These are phyloP conservation scores for Polymyxa betae DNA, from an alignment of 208 protist species.

Conservation along the genomic window DNA sequence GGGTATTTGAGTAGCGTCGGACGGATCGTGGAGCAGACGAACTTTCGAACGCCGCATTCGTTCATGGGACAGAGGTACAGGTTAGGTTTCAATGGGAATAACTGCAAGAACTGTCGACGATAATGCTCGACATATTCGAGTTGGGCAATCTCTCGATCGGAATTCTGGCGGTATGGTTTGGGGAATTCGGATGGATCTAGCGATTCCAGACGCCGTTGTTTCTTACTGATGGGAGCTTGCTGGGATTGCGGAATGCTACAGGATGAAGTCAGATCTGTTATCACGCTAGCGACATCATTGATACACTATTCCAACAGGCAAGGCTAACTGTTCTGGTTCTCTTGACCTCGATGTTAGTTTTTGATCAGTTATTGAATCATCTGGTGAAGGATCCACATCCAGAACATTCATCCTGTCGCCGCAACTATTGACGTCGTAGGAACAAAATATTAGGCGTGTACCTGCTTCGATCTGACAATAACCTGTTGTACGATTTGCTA, in stretches of 20 bases:
- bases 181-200: conserved; percentile 3
- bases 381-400: background rate
- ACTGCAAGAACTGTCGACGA: conserved; percentile 59
- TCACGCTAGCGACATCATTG: too few relatives aligned
- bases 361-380: too few relatives aligned
- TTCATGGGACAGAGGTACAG: conserved; percentile 60
- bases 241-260: conserved; percentile 30
- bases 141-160: conserved; percentile 25
- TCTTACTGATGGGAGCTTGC: background rate
- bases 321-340: too few relatives aligned
- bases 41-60: conserved; percentile 65
- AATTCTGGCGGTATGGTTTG: conserved; percentile 17
- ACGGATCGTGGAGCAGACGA: conserved; percentile 67
- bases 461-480: too few relatives aligned
- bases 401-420: background rate
- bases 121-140: conserved; percentile 62
- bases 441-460: too few relatives aligned
- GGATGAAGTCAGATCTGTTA: background rate
- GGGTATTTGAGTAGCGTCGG: conserved; percentile 60
- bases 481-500: too few relatives aligned
- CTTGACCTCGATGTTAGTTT: too few relatives aligned
- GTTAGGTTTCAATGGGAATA: conserved; percentile 55
- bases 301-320: too few relatives aligned
- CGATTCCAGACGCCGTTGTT: conserved; percentile 35
- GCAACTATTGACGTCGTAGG: too few relatives aligned